Base-by-base conservation (phyloP, 1,284 basidiomycete genomes). In the Rhodotorula sp. region DNA sequence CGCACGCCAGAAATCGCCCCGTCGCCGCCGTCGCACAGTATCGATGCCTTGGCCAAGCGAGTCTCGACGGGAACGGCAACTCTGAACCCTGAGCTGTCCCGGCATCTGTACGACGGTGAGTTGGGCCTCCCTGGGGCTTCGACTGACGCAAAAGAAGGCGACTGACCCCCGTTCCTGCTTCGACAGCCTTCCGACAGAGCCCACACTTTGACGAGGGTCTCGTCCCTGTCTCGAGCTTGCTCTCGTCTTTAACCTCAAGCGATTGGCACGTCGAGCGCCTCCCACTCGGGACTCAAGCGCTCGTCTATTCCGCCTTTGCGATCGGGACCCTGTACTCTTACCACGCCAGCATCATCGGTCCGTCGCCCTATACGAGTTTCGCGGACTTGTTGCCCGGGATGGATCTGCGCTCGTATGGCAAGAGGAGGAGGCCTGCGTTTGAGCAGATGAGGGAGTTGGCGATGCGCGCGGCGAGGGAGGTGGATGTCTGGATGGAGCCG, bases 21-120 rank as follows among this genome's bases (percentile, higher is more conserved):
- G 38, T 16, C 54, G 54, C n/a, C 38, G 8, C 38, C 38, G 38
- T 16, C 28, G 28, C n/a, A 16, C 26, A 26, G 28, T 16, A 55
- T 55, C 54, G 54, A 55, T 18, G 26, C 54, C 14, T 18, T 55
- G 26, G 54, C 54, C 10, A n/a, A 26, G 14, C 54, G 54, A 12
- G 54, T 55, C 54, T 55, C 54, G 54, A 55, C 15, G 31, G 54
- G 28, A 28, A n/a, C 28, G 12, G 26, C 54, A 5, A 28, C 12
- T 16, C 26, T 55, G 10, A 55, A 55, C 54, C 54, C 54, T 12
- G 26, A 55, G n/a, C 54, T 55, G n/a, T n/a, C n/a, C 26, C 54
- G 54, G 26, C n/a, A 55, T 55, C 54, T 55, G n/a, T 55, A 55
- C 54, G 54, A 55, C n/a, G 54, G 54, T 55, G 26, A 28, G 54